Evolutionary conservation across 179 eudicot species (phyloP).

Genomic region (Camellia oleifera): DNA sequence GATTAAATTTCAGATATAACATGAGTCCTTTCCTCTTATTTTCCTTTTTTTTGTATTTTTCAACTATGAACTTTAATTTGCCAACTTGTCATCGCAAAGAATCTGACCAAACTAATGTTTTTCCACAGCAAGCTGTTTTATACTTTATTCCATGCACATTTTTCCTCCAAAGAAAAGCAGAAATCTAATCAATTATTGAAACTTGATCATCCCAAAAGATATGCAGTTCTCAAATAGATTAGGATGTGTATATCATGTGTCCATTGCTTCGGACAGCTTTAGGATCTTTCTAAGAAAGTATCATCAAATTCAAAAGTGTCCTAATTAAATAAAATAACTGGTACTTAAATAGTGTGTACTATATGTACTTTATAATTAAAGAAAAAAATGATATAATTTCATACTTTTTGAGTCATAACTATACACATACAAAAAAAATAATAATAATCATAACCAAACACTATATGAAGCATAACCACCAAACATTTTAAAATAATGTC

Average conservation of each 20-base stretch:
- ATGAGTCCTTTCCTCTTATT: not conserved
- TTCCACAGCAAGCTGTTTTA: not conserved
- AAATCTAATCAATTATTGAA: not conserved
- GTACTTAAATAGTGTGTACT: too few species aligned
- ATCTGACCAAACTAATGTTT: not conserved
- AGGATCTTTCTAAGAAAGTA: not conserved
- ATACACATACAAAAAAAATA: too few species aligned
- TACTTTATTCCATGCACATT: constrained; percentile 8
- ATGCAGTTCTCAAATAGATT: not conserved
- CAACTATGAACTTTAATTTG: not conserved
- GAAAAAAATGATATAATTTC: too few species aligned
- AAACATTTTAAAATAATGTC: too few species aligned
- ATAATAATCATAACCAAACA: too few species aligned
- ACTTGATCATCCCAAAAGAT: constrained; percentile 5
- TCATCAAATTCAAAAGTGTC: not conserved
- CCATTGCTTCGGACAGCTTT: not conserved
- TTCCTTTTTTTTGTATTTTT: too few species aligned
- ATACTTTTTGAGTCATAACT: too few species aligned
- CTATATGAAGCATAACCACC: too few species aligned
- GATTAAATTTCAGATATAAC: not conserved
- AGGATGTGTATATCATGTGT: not conserved
- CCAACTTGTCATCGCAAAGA: not conserved
- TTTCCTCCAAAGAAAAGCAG: not conserved
- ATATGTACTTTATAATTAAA: too few species aligned
- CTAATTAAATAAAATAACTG: not conserved